A percentile compares a stretch with the other conserved stretches of the same genome.
Evolutionary conservation across 108 stramenopile genomes (phyloP).

Genomic region (Stephanodiscus triporus): DNA sequence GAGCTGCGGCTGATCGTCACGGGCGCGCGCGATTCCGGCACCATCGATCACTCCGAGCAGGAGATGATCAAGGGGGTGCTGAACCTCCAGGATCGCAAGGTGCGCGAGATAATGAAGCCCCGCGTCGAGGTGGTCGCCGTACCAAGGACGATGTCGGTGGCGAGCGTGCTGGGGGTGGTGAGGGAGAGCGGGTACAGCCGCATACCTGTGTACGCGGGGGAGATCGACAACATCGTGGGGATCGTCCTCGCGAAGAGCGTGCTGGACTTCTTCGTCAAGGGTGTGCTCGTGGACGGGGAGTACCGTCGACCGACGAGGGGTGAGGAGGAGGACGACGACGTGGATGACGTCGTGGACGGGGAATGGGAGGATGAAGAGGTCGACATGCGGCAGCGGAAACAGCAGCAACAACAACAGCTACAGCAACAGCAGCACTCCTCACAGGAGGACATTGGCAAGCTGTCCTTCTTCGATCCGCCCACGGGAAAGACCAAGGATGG

Average conservation of each 20-base stretch:
- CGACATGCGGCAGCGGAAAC: constrained; percentile 19
- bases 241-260: constrained; percentile 95
- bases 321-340: constrained; percentile 26
- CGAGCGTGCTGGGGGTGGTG: constrained; percentile 83
- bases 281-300: constrained; percentile 79
- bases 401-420: constrained; percentile 19
- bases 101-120: constrained; percentile 94
- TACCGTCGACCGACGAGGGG: constrained; percentile 47
- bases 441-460: constrained; percentile 34
- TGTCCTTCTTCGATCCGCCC: constrained; percentile 49
- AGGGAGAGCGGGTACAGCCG: constrained; percentile 89
- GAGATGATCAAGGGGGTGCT: constrained; percentile 97
- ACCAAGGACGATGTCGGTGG: constrained; percentile 80
- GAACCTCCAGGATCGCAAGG: constrained; percentile 89
- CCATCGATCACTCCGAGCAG: constrained; percentile 94
- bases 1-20: constrained; percentile 94
- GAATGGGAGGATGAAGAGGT: constrained; percentile 24
- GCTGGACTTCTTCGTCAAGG: constrained; percentile 92
- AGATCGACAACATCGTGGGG: constrained; percentile 97
- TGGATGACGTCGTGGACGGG: neutral
- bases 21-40: constrained; percentile 92
- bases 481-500: constrained; percentile 51
- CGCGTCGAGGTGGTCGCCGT: constrained; percentile 95
- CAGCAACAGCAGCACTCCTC: constrained; percentile 14
- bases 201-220: constrained; percentile 96